Evolutionary conservation across 306 rosid genomes (phyloP).

Genomic region (Nissolia schottii): DNA sequence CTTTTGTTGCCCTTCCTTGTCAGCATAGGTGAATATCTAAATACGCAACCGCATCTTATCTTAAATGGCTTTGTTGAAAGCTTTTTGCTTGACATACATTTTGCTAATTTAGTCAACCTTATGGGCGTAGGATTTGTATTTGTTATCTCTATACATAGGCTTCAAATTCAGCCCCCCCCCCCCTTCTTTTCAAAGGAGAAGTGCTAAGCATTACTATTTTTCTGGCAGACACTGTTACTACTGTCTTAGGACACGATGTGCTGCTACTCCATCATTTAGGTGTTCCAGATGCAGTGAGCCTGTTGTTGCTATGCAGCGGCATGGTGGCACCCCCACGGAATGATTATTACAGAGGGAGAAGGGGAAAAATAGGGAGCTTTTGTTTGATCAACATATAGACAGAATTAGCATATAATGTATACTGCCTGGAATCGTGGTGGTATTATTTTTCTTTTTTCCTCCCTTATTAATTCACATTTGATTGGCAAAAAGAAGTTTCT

Average conservation of each 20-base stretch:
- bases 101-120: background rate
- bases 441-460: slow-evolving; percentile 1
- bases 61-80: background rate
- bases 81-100: background rate
- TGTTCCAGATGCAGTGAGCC: slow-evolving; percentile 87
- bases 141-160: background rate
- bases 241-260: slow-evolving; percentile 91
- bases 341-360: slow-evolving; percentile 24
- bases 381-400: slow-evolving; percentile 29
- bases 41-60: background rate
- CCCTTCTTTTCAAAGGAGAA: background rate
- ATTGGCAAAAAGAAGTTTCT: slow-evolving; percentile 21
- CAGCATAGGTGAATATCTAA: slow-evolving; percentile 71
- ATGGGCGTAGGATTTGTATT: background rate
- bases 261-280: slow-evolving; percentile 84
- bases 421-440: slow-evolving; percentile 43
- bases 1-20: slow-evolving; percentile 91
- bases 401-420: slow-evolving; percentile 34
- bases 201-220: background rate
- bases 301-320: slow-evolving; percentile 82
- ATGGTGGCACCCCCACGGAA: slow-evolving; percentile 37
- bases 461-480: slow-evolving; percentile 23
- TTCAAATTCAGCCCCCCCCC: slow-evolving; percentile 9
- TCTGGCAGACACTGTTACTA: slow-evolving; percentile 85
- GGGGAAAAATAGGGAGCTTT: slow-evolving; percentile 21